Conservation (phyloP, 305 asterid genomes). For the Lippia alba region DNA sequence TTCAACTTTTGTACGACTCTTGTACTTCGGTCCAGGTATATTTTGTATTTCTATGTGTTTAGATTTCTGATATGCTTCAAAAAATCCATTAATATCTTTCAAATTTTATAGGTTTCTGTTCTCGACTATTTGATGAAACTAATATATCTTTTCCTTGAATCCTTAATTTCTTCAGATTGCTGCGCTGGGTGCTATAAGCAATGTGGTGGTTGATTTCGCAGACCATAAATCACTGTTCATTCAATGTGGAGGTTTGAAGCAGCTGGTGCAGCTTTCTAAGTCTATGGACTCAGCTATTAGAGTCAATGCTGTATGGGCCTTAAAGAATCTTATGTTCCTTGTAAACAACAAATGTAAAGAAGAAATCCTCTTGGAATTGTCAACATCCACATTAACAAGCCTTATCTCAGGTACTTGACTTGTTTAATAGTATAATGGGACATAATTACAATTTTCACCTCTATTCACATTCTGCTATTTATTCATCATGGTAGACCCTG, state of each 20-base stretch:
- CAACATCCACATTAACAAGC: conserved; percentile 68
- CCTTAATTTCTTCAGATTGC: conserved; percentile 60
- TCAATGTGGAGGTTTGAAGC: conserved; percentile 80
- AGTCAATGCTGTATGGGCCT: conserved; percentile 75
- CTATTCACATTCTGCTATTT: conserved; percentile 36
- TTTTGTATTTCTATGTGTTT: conserved; percentile 2
- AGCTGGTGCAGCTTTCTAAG: conserved; percentile 82
- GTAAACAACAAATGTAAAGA: conserved; percentile 76
- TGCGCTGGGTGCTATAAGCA: conserved; percentile 86
- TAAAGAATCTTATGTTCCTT: conserved; percentile 78
- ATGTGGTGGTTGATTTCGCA: conserved; percentile 74
- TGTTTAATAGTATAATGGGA: conserved; percentile 22
- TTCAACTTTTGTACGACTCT: conserved; percentile 74
- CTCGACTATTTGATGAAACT: conserved; percentile 17
- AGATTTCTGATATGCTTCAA: conserved; percentile 17
- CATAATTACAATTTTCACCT: conserved; percentile 18
- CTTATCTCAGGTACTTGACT: conserved; percentile 72
- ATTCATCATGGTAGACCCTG: conserved; percentile 66
- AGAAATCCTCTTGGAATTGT: conserved; percentile 73
- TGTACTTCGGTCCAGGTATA: conserved; percentile 75
- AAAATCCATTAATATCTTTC: too few species aligned
- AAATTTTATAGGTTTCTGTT: neutral
- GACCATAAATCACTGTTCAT: conserved; percentile 63
- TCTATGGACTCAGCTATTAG: conserved; percentile 85
- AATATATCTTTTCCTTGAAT: conserved; percentile 24